Base-by-base conservation (phyloP, 129 eudicot genomes). In the Helianthus tuberosus region DNA sequence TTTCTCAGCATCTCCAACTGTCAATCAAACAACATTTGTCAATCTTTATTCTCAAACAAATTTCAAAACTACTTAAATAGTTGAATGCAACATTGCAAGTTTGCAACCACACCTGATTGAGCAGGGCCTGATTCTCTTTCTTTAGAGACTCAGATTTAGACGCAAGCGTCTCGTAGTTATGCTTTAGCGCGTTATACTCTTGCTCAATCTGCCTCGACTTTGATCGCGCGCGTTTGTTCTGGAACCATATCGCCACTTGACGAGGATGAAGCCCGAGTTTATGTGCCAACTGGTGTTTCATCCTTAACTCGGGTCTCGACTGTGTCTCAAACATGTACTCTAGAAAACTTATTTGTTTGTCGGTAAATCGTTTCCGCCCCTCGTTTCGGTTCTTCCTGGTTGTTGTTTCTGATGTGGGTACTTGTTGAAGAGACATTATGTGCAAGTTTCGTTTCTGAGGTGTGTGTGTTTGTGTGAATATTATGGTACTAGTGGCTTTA, bases 201-300 rank as follows among this genome's bases (percentile, higher is more conserved):
- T 66, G 76, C 70, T 88, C 88, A 13, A 83, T 65, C 49, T 77
- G 86, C 80, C 82, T 83, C 0, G 94, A 85, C 53, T 85, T 85
- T 2, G 94, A 85, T 35, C 90, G 43, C 1, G 94, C 23, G 23
- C 23, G 23, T 20, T 20, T 20, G 23, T 20, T 20, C 23, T 20
- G 23, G 23, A 88, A 88, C 94, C 90, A 88, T 67, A 88, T 88
- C 1, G 90, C 94, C 8, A 88, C 86, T 72, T 88, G 94, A 1
- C 88, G 86, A 14, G 94, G 94, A 51, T 85, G 90, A 44, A 85
- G 84, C 3, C 90, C 94, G 0, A 88, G 86, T 58, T 76, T 78
- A 25, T 53, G 79, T 3, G 94, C 94, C 1, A 88, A 27, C 81
- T 88, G 88, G 69, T 88, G 90, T 63, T 88, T 88, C 72, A 83